These are phyloP conservation scores for Drechslerella coelobrocha DNA, from an alignment of 2,329 filamentous ascomycete species.

Conservation along the genomic window DNA sequence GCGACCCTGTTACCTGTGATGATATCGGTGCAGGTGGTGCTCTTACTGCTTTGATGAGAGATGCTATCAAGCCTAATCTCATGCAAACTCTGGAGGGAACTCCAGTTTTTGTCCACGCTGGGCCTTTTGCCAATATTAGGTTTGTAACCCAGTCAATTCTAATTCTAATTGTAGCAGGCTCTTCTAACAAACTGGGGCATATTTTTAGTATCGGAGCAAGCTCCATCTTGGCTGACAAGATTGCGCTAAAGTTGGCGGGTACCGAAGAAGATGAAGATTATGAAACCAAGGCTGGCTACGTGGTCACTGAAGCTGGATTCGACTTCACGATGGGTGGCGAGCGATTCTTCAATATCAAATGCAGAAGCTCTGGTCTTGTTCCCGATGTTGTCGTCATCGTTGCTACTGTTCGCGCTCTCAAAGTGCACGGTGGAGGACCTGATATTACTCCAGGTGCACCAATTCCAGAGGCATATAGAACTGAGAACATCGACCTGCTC, in stretches of 20 bases:
- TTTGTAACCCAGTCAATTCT: not conserved
- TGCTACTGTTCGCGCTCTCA: conserved; percentile 91
- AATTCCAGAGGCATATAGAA: conserved; percentile 85
- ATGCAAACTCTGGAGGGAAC: conserved; percentile 99
- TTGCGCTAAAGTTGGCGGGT: conserved; percentile 93
- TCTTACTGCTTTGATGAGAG: conserved; percentile 91
- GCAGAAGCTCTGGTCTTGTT: conserved; percentile 86
- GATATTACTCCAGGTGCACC: conserved; percentile 85
- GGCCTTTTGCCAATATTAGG: conserved; percentile 92
- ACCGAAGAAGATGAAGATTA: conserved; percentile 91
- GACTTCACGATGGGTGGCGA: conserved; percentile 99
- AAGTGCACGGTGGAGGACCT: conserved; percentile 96
- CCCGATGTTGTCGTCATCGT: conserved; percentile 95
- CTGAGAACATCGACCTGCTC: conserved; percentile 91
- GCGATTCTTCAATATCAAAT: conserved; percentile 99
- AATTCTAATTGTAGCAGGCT: not conserved
- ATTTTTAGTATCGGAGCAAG: conserved; percentile 82
- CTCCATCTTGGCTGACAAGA: conserved; percentile 91
- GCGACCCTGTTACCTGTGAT: conserved; percentile 93
- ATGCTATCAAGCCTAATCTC: conserved; percentile 97
- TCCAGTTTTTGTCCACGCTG: conserved; percentile 95
- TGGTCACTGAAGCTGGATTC: conserved; percentile 96
- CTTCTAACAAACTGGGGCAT: not conserved
- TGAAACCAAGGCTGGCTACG: conserved; percentile 82
- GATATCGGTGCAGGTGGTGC: conserved; percentile 93